These are phyloP conservation scores for Pseudopyricularia cyperi DNA, from an alignment of 2,329 filamentous ascomycete species.

Conservation along the genomic window DNA sequence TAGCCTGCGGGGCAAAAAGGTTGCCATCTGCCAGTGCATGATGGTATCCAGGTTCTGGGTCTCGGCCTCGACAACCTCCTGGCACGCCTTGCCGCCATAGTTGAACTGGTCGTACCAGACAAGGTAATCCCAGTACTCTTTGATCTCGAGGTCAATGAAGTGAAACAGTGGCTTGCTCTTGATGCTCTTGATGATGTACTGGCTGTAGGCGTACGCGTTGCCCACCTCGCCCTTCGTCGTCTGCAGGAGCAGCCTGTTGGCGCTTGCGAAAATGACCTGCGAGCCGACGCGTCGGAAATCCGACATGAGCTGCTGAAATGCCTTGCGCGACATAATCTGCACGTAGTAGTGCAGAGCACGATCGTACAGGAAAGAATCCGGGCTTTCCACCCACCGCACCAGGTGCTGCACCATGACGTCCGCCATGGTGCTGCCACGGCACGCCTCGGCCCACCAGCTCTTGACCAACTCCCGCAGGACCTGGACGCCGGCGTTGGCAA, in stretches of 20 bases:
- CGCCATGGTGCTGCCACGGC: conserved; percentile 81
- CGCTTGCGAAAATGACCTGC: conserved; percentile 87
- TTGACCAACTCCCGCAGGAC: conserved; percentile 98
- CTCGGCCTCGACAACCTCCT: conserved; percentile 59
- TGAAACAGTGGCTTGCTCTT: conserved; percentile 91
- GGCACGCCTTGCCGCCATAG: conserved; percentile 88
- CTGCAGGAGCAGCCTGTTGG: conserved; percentile 80
- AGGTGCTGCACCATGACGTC: conserved; percentile 96
- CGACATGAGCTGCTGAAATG: conserved; percentile 90
- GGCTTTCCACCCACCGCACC: conserved; percentile 91
- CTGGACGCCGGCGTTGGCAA: conserved; percentile 79
- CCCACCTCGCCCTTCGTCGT: conserved; percentile 95
- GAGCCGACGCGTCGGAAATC: conserved; percentile 93
- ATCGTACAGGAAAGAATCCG: conserved; percentile 90
- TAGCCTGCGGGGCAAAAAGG: conserved; percentile 69
- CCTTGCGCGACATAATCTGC: conserved; percentile 96
- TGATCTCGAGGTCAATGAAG: conserved; percentile 93
- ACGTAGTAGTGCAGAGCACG: conserved; percentile 91
- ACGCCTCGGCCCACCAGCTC: conserved; percentile 94
- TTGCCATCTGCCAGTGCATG: conserved; percentile 97
- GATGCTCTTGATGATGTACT: conserved; percentile 97
- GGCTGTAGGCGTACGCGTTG: conserved; percentile 90
- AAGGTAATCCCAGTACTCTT: conserved; percentile 98
- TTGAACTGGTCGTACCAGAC: conserved; percentile 99
- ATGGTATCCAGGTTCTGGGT: conserved; percentile 67